These are phyloP conservation scores for Fistulifera solaris DNA, from an alignment of 108 stramenopile genomes.

Conservation along the genomic window DNA sequence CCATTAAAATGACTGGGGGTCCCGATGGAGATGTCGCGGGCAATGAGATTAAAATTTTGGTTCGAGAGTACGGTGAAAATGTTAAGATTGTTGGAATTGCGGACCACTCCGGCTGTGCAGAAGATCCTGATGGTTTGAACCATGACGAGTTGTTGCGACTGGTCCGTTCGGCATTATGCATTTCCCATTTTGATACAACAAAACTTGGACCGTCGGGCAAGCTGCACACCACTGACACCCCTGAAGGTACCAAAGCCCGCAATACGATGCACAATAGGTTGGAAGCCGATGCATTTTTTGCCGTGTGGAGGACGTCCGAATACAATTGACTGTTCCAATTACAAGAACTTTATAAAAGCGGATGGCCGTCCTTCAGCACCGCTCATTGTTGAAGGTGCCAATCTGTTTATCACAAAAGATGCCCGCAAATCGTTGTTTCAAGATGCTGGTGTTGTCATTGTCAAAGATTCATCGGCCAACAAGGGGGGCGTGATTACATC, in stretches of 20 bases:
- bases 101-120: conserved; percentile 92
- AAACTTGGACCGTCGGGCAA: conserved; percentile 67
- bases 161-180: conserved; percentile 57
- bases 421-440: conserved; percentile 87
- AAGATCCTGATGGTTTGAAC: conserved; percentile 92
- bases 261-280: conserved; percentile 97
- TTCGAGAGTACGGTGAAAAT: conserved; percentile 92
- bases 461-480: conserved; percentile 98
- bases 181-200: conserved; percentile 64
- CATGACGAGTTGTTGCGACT: conserved; percentile 88
- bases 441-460: conserved; percentile 90
- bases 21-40: conserved; percentile 99
- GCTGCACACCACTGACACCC: conserved; percentile 70
- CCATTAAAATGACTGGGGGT: conserved; percentile 94
- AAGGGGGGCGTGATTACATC: conserved; percentile 97
- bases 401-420: conserved; percentile 89
- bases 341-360: conserved; percentile 62
- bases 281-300: conserved; percentile 88
- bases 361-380: conserved; percentile 81
- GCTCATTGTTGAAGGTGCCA: conserved; percentile 96
- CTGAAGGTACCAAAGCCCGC: conserved; percentile 85
- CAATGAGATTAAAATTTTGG: conserved; percentile 92
- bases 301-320: conserved; percentile 96
- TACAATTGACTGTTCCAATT: conserved; percentile 90
- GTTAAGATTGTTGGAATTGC: conserved; percentile 92